A percentile compares a stretch with the other conserved stretches of the same genome.
These are phyloP conservation scores for Russula compacta DNA, from an alignment of 768 basidiomycete species.

Conservation along the genomic window DNA sequence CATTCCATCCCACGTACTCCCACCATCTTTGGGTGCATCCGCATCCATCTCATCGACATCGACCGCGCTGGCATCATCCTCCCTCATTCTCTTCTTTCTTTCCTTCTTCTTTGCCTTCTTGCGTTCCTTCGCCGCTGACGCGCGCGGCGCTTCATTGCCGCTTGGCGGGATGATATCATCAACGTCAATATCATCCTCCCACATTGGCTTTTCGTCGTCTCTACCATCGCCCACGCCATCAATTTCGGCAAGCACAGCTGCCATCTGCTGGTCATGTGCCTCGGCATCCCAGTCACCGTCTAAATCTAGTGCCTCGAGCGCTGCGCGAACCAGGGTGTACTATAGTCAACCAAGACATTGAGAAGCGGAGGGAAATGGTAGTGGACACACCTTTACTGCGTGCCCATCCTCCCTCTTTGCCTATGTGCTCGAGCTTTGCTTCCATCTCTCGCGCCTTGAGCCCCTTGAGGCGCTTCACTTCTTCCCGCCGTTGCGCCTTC, in stretches of 20 bases:
- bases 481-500: conserved; percentile 61
- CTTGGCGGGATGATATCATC: conserved; percentile 44
- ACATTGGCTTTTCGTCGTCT: conserved; percentile 64
- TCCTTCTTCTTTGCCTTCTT: conserved; percentile 38
- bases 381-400: conserved; percentile 24
- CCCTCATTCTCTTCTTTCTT: conserved; percentile 46
- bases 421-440: conserved; percentile 63
- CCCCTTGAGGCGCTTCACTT: conserved; percentile 69
- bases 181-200: conserved; percentile 88
- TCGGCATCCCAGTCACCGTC: conserved; percentile 92
- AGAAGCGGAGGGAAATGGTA: neutral
- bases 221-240: conserved; percentile 28
- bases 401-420: conserved; percentile 54
- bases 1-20: conserved; percentile 35
- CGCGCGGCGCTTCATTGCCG: conserved; percentile 22
- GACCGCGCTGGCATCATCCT: conserved; percentile 38
- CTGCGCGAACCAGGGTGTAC: conserved; percentile 28
- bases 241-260: conserved; percentile 53
- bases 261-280: conserved; percentile 78
- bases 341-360: neutral
- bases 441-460: conserved; percentile 81
- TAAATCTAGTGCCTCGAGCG: conserved; percentile 63
- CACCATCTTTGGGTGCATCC: conserved; percentile 38
- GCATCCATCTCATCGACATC: conserved; percentile 45
- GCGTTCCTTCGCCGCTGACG: conserved; percentile 6